Evolutionary conservation across 345 rosid genomes (phyloP).

Genomic region (Lumnitzera littorea): DNA sequence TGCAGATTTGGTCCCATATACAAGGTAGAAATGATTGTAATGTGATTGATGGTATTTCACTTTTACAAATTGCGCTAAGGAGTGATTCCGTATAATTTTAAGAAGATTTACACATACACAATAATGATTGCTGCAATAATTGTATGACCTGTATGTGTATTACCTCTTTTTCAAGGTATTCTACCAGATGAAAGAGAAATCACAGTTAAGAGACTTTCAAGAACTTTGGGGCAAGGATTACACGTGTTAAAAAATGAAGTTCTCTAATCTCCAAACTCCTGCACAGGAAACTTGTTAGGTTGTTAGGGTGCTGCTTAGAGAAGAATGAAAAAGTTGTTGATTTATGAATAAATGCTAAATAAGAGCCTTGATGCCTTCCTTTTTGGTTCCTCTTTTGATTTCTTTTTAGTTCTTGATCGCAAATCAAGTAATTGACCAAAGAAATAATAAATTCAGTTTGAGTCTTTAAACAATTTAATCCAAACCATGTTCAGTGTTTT

Average conservation of each 20-base stretch:
- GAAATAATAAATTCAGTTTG: too few species aligned
- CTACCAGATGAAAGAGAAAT: constrained; percentile 29
- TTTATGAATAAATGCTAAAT: constrained; percentile 41
- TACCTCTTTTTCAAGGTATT: constrained; percentile 18
- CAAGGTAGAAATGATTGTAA: constrained; percentile 18
- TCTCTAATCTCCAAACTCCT: constrained; percentile 37
- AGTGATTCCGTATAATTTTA: too few species aligned
- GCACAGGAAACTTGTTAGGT: constrained; percentile 44
- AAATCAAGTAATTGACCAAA: too few species aligned
- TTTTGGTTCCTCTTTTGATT: constrained; percentile 20
- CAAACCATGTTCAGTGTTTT: too few species aligned
- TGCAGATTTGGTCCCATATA: constrained; percentile 55
- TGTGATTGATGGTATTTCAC: too few species aligned
- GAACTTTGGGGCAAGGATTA: constrained; percentile 40
- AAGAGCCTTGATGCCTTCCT: constrained; percentile 38
- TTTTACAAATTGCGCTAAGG: too few species aligned
- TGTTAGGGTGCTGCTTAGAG: constrained; percentile 39
- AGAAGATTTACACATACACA: background rate
- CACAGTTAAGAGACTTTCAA: constrained; percentile 42
- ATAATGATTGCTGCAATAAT: background rate
- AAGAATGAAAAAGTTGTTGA: constrained; percentile 34
- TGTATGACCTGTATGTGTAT: background rate
- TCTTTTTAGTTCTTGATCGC: too few species aligned
- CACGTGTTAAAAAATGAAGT: constrained; percentile 48
- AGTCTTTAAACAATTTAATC: too few species aligned